Percentiles rank a stretch among this genome's conserved stretches.
phyloP scores from a whole-genome alignment of 345 rosid species.

The Cardamine occulta region DNA sequence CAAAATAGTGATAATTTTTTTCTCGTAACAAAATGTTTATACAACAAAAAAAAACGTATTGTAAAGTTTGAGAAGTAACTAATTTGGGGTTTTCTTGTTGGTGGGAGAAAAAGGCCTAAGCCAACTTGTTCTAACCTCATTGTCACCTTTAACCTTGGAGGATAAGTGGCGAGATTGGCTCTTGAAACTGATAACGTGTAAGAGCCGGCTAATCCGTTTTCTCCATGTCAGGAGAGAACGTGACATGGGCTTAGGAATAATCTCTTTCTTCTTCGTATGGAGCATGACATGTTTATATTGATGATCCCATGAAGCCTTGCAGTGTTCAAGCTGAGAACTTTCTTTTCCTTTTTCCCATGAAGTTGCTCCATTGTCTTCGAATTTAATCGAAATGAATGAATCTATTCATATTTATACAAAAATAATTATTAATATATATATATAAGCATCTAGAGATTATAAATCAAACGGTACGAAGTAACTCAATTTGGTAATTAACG shows the following conservation, averaged over 20 bases:
- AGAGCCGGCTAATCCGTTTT: constrained; percentile 66
- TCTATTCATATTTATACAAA: constrained; percentile 15
- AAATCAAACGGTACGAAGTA: too few species aligned
- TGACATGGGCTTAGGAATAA: constrained; percentile 44
- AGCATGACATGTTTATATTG: constrained; percentile 3
- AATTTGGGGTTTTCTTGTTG: constrained; percentile 3
- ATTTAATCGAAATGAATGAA: constrained; percentile 39
- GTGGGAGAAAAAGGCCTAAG: constrained; percentile 2
- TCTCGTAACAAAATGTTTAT: not conserved
- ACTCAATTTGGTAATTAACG: too few species aligned
- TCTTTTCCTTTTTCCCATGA: constrained; percentile 29
- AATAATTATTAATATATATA: constrained; percentile 47
- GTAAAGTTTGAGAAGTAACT: not conserved
- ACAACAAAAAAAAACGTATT: not conserved
- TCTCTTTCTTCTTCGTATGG: constrained; percentile 25
- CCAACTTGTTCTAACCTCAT: constrained; percentile 28
- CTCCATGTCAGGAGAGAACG: constrained; percentile 72
- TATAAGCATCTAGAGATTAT: too few species aligned
- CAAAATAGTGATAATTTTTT: too few species aligned
- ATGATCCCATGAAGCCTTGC: constrained; percentile 27
- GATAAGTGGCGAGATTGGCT: constrained; percentile 62
- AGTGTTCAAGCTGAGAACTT: constrained; percentile 5
- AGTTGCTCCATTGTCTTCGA: constrained; percentile 31
- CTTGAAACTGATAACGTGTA: constrained; percentile 68
- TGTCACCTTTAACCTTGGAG: constrained; percentile 29